Percentiles rank a stretch among this genome's conserved stretches.
Conservation (phyloP, 2,329 filamentous ascomycete genomes). For the Clarireedia hainanense region DNA sequence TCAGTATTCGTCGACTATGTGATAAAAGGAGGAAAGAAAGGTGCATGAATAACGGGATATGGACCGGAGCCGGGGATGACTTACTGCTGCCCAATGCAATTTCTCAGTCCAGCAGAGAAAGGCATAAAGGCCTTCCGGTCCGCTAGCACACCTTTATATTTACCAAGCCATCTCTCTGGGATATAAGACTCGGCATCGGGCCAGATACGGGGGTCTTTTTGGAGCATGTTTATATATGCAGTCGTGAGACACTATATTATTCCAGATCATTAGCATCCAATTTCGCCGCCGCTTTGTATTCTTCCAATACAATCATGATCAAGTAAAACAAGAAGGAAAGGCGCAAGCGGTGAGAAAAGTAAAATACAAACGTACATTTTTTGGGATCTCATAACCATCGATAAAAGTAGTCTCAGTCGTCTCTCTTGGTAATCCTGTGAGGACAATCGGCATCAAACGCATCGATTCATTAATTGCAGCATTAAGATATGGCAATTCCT, state of each 20-base stretch:
- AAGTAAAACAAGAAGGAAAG: too few relatives aligned
- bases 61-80: neutral
- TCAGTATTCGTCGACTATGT: too few relatives aligned
- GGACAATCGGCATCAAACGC: slow-evolving; percentile 15
- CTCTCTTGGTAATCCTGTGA: slow-evolving; percentile 11
- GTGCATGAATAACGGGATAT: too few relatives aligned
- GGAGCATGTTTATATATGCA: neutral
- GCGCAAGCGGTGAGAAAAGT: too few relatives aligned
- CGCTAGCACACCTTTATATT: neutral
- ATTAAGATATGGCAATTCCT: slow-evolving; percentile 18
- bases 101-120: neutral
- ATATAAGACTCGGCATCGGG: slow-evolving; percentile 14
- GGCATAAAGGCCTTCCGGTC: slow-evolving; percentile 17
- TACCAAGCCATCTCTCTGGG: slow-evolving; percentile 18
- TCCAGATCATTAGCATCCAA: neutral
- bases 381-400: slow-evolving; percentile 16
- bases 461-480: slow-evolving; percentile 18
- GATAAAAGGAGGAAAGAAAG: too few relatives aligned
- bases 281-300: neutral
- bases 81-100: slow-evolving; percentile 3
- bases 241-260: slow-evolving; percentile 5
- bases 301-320: neutral
- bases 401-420: slow-evolving; percentile 11
- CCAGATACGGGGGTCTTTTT: slow-evolving; percentile 14
- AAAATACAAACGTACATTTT: neutral